Evolutionary conservation across 2,329 filamentous ascomycete genomes (phyloP).

Genomic region (Calonectria hongkongensis): DNA sequence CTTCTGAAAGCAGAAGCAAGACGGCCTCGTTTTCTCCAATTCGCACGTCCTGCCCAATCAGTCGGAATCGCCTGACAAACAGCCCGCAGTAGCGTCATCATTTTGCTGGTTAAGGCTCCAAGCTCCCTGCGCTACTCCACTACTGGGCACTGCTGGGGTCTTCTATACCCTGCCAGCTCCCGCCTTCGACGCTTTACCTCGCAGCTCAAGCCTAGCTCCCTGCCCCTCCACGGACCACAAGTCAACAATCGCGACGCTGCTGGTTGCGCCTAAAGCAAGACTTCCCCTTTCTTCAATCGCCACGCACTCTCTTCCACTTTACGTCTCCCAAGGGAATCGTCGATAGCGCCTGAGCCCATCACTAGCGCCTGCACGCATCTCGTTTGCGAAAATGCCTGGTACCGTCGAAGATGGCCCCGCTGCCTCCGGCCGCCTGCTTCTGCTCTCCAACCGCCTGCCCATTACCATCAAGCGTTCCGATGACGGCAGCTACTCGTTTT

Average conservation of each 20-base stretch:
- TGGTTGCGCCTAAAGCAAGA: constrained; percentile 45
- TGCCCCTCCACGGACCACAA: constrained; percentile 54
- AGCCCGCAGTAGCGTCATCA: constrained; percentile 55
- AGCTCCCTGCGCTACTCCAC: constrained; percentile 55
- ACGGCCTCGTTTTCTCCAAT: constrained; percentile 41
- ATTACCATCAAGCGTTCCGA: constrained; percentile 97
- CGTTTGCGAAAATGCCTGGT: constrained; percentile 59
- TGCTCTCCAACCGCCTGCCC: constrained; percentile 95
- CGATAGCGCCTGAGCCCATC: background rate
- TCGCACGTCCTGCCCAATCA: constrained; percentile 47
- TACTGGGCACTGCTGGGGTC: constrained; percentile 51
- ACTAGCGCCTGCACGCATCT: background rate
- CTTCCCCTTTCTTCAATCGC: constrained; percentile 31
- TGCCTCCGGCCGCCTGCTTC: constrained; percentile 77
- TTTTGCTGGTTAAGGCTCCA: constrained; percentile 47
- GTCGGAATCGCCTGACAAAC: constrained; percentile 51
- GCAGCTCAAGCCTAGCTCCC: constrained; percentile 48
- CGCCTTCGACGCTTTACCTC: constrained; percentile 37
- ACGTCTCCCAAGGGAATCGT: background rate
- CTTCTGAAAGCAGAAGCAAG: constrained; percentile 36
- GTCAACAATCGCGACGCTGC: constrained; percentile 43
- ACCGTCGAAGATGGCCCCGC: constrained; percentile 59
- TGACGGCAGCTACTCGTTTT: constrained; percentile 93
- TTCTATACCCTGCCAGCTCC: constrained; percentile 51
- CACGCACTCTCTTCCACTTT: background rate